Conservation (phyloP, 2,329 filamentous ascomycete species). For the Trichoderma aggressivum region DNA sequence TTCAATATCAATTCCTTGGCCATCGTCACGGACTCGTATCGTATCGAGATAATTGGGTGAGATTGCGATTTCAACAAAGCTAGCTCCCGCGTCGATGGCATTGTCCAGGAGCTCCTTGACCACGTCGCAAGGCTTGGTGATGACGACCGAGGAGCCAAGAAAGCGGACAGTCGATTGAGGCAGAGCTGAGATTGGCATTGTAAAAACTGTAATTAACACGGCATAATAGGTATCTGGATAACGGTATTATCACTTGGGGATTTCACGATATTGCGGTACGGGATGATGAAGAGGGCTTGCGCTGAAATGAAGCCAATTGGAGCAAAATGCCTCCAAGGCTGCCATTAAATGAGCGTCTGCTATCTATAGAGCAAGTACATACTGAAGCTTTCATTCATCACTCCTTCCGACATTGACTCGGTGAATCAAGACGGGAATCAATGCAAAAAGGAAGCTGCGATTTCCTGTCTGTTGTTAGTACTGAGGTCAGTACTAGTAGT, state of each 20-base stretch:
- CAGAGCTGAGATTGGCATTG: constrained; percentile 51
- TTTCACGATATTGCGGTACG: neutral
- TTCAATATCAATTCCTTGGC: constrained; percentile 61
- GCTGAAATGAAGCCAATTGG: neutral
- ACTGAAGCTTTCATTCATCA: neutral
- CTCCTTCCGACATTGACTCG: neutral
- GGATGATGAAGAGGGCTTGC: neutral
- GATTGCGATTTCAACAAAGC: constrained; percentile 61
- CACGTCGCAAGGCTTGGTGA: constrained; percentile 58
- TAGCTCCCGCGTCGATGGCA: constrained; percentile 68
- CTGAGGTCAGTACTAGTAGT: no score
- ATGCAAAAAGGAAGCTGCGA: neutral
- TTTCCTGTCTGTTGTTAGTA: neutral
- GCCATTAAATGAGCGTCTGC: neutral
- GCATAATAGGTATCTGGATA: neutral
- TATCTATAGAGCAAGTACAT: neutral
- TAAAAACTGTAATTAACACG: neutral
- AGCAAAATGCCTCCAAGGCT: neutral
- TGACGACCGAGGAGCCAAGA: constrained; percentile 58
- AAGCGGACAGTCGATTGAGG: constrained; percentile 49
- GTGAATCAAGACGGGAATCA: neutral
- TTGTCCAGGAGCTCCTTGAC: constrained; percentile 80
- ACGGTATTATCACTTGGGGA: neutral
- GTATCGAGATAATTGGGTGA: constrained; percentile 64
- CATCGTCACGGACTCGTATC: constrained; percentile 70